Evolutionary conservation across 495 filamentous ascomycete genomes (phyloP), one percentile per base, ranked within the genome.

Genomic region (Cercophora newfieldiana): DNA sequence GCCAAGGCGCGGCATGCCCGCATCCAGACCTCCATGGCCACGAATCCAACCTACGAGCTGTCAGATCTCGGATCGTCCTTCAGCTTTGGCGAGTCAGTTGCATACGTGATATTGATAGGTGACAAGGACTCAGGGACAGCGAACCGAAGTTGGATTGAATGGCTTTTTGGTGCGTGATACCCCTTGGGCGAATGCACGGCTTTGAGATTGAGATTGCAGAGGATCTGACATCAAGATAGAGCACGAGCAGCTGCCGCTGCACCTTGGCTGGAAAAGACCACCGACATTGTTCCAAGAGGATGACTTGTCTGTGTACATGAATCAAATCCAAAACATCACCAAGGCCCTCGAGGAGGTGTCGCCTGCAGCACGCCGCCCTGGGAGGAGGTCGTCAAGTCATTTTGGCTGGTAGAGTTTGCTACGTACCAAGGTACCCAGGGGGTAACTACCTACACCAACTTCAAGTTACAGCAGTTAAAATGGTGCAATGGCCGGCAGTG

Each of bases 1-100:
- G 78, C 80, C 37, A 79, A 81, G 50, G 74, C 78, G 61, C 77
- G 79, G 28, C 37, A 76, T 3, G 80, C 78, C 18, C 80, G 83
- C 28, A 74, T 80, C 24, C 72, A 72, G 63, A 75, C 73, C n/a
- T 83, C 80, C 2, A 73, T 75, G 33, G 76, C 80, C 5, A 78
- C 74, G 48, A 84, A 83, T 63, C 83, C 81, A 2, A 70, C 69
- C 0, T 82, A 79, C 66, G 48, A 59, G 3, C 61, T 81, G 19
- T 75, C 71, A 7, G 55, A 70, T 2, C 25, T 75, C 6, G 80
- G 77, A 19, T 67, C 74, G 49, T 60, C 56, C 4, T 83, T 84
- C 64, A 80, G 74, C 50, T 61, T 80, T 7, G 83, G 80, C 2
- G 84, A 85, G 74, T 67, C 76, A 1, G 78, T 78, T 12, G 82